phyloP scores from a whole-genome alignment of 2,329 filamentous ascomycete species.

The Trichoderma koningii region DNA sequence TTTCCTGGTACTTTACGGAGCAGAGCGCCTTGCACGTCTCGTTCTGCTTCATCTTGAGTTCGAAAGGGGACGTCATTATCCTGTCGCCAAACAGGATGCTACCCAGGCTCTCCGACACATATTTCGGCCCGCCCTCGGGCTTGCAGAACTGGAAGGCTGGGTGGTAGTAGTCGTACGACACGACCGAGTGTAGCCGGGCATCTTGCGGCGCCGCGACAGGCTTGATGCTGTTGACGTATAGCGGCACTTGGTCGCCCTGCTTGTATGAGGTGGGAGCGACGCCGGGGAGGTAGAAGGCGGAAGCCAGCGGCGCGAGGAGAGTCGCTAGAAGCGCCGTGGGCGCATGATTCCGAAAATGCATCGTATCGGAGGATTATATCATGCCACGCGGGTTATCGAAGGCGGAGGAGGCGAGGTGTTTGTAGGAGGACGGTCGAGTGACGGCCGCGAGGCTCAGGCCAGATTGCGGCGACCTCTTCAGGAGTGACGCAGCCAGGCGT shows the following conservation, averaged over 20 bases:
- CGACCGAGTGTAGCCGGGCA: slow-evolving; percentile 82
- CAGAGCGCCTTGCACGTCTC: slow-evolving; percentile 86
- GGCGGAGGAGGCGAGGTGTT: slow-evolving; percentile 16
- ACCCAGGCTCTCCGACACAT: slow-evolving; percentile 79
- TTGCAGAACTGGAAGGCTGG: slow-evolving; percentile 84
- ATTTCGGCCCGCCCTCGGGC: slow-evolving; percentile 73
- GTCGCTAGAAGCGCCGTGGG: slow-evolving; percentile 54
- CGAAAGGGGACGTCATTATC: slow-evolving; percentile 94
- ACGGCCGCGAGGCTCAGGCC: background rate
- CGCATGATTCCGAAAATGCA: slow-evolving; percentile 51
- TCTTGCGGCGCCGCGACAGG: slow-evolving; percentile 78
- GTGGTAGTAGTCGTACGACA: slow-evolving; percentile 96
- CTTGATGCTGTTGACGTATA: slow-evolving; percentile 91
- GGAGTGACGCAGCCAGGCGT: slow-evolving; percentile 27
- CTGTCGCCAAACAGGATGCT: slow-evolving; percentile 97
- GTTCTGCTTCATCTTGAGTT: slow-evolving; percentile 82
- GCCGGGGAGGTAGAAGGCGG: slow-evolving; percentile 93
- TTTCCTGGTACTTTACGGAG: slow-evolving; percentile 61
- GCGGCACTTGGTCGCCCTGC: slow-evolving; percentile 73
- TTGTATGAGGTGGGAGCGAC: slow-evolving; percentile 94
- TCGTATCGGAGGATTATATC: slow-evolving; percentile 36
- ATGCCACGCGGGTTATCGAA: slow-evolving; percentile 32
- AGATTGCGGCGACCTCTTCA: background rate
- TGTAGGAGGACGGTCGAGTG: background rate
- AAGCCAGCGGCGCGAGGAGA: slow-evolving; percentile 53